Base-by-base conservation (phyloP, 495 filamentous ascomycete genomes). In the Daldinia loculata region DNA sequence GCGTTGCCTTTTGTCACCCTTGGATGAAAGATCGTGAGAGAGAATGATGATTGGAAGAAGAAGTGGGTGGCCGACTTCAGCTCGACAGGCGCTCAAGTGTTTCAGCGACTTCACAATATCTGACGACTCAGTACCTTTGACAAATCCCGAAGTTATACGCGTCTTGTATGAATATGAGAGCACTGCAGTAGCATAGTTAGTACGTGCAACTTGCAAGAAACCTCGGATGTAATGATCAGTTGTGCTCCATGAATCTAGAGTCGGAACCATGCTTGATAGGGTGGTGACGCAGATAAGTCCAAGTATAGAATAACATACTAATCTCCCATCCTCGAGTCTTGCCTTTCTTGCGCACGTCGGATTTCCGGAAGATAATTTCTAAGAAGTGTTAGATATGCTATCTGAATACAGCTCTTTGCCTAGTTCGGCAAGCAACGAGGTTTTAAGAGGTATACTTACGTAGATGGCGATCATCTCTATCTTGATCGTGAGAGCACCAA, bases 271-370 rank as follows among this genome's bases (percentile, higher is more conserved):
- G 19, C 19, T 32, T 15, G 5, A 26, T 24, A 48, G 53, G 17
- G 8, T 19, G 4, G n/a, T 26, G 17, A 55, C n/a, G 26, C 14
- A 24, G 41, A 30, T 26, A 58, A 32, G 27, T 12, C 19, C 9
- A 29, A 41, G 39, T 30, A 30, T 26, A 48, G 30, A 45, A 24
- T 39, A 22, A 66, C 70, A 6, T 72, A 72, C 70, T 86, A 11
- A 88, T 75, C 70, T 88, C 86, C 85, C 85, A 88, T 17, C 86
- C 85, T 24, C 86, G 80, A 19, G 85, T 88, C 43, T 76, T 76
- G n/a, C 84, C 85, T 73, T 85, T 87, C 63, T 88, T 88, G 17
- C 84, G 80, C 19, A 88, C 85, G 66, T 88, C 85, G 36, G 81
- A 84, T 76, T 88, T 88, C 45, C 85, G 81, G 71, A 83, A 85